Evolutionary conservation across 306 rosid species (phyloP).

Genomic region (Carpinus viminea): DNA sequence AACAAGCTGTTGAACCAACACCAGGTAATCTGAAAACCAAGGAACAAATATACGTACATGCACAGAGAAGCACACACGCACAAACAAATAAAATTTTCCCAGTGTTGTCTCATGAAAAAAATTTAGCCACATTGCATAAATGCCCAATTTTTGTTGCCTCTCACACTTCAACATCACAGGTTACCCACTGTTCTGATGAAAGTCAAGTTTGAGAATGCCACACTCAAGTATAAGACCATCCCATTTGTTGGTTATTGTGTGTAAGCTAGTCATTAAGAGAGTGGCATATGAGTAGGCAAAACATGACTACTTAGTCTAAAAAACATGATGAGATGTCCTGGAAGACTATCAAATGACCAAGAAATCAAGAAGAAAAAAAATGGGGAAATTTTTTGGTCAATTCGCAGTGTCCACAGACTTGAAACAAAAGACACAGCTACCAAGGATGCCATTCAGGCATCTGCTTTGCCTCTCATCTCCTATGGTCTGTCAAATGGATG

Average conservation of each 20-base stretch:
- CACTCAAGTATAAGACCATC: not conserved
- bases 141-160: not conserved
- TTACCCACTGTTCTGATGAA: not conserved
- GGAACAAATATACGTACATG: not conserved
- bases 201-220: constrained; percentile 6
- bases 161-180: not conserved
- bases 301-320: not conserved
- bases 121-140: not conserved
- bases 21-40: not conserved
- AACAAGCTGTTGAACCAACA: not conserved
- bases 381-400: not conserved
- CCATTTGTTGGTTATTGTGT: not conserved
- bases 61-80: not conserved
- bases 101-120: not conserved
- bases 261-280: not conserved
- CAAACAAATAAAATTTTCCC: not conserved
- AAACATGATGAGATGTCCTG: not conserved
- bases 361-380: not conserved
- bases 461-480: not conserved
- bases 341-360: not conserved
- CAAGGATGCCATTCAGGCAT: not conserved
- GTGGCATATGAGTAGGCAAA: not conserved
- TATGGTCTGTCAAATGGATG: not conserved
- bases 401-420: not conserved
- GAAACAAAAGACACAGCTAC: not conserved